Percentiles rank a stretch among this genome's conserved stretches.
Conservation (phyloP, 495 filamentous ascomycete species). For the Talaromyces wortmannii region DNA sequence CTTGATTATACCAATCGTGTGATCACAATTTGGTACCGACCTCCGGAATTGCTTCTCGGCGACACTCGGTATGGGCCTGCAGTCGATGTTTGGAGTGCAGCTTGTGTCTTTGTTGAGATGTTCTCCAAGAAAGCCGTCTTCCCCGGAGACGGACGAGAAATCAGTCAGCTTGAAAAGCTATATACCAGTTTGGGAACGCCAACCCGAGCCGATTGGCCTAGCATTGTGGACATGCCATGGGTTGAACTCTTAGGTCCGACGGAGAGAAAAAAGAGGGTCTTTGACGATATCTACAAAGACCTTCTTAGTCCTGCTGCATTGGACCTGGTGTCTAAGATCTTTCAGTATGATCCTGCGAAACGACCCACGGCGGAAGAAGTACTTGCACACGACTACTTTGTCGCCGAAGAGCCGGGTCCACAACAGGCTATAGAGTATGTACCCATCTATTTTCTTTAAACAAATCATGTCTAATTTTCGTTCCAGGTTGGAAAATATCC, state of each 20-base stretch:
- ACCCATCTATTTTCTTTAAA: not conserved
- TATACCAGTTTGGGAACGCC: conserved; percentile 91
- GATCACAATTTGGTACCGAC: conserved; percentile 93
- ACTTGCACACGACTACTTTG: conserved; percentile 85
- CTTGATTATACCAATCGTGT: conserved; percentile 99
- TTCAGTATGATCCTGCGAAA: conserved; percentile 79
- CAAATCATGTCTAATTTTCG: conserved; percentile 1
- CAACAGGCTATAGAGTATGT: conserved; percentile 79
- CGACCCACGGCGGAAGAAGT: conserved; percentile 82
- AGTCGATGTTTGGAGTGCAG: conserved; percentile 97
- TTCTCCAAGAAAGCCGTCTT: conserved; percentile 95
- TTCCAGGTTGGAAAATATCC: conserved; percentile 67
- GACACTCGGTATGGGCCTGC: conserved; percentile 92
- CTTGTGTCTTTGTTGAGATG: conserved; percentile 94
- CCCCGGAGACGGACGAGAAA: conserved; percentile 88
- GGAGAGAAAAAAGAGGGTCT: conserved; percentile 67
- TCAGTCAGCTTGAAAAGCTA: conserved; percentile 93
- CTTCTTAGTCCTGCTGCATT: conserved; percentile 69
- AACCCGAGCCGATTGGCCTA: conserved; percentile 76
- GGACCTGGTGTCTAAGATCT: conserved; percentile 73
- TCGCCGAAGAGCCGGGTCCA: conserved; percentile 69
- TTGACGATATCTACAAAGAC: conserved; percentile 75
- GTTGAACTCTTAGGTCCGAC: conserved; percentile 80
- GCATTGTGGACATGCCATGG: conserved; percentile 88
- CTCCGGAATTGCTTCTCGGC: conserved; percentile 86